Evolutionary conservation across 2,329 filamentous ascomycete species (phyloP), one percentile per base, ranked within the genome.

Genomic region (Laburnicola sp.): DNA sequence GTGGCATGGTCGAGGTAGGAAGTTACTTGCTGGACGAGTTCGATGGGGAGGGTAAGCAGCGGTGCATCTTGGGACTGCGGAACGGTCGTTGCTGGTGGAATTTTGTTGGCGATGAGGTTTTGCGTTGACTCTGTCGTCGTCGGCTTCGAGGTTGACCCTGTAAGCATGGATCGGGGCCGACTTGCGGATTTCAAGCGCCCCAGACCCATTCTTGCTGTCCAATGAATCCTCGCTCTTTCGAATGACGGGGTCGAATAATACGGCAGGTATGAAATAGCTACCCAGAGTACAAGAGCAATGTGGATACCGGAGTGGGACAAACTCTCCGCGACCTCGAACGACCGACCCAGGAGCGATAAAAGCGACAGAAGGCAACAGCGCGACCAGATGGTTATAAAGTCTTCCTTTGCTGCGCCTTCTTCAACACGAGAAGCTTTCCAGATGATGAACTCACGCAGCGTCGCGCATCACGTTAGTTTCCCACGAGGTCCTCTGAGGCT

Each of bases 21-120:
- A 1, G 58, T 56, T n/a, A 71, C 59, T 8, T 67, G 59, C 42
- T 69, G 68, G 26, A 70, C 41, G 2, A 71, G 51, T 45, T 71
- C 68, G 26, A 68, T 25, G 1, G 68, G 67, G 23, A 71, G 65
- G 4, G 41, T 51, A 11, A 64, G 50, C 7, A 69, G 32, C 2
- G 64, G 60, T 3, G 57, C 51, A 9, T 41, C 44, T 35, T 56
- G 49, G 23, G 48, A 6, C 25, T 40, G 40, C 4, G 32, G 37
- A 47, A 16, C 31, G 3, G 47, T 31, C 22, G 26, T 10, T 7
- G 8, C 16, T 9, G 30, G 32, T 30, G 34, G 32, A 28, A 28
- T n/a, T 4, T 37, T 21, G 28, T 3, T 11, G 9, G 5, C 32
- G 9, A 30, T 39, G 36, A 7, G 9, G 28, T 10, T 37, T 4